Evolutionary conservation across 1,284 basidiomycete species (phyloP), one percentile per base, ranked within the genome.

Genomic region (Naganishia liquefaciens): DNA sequence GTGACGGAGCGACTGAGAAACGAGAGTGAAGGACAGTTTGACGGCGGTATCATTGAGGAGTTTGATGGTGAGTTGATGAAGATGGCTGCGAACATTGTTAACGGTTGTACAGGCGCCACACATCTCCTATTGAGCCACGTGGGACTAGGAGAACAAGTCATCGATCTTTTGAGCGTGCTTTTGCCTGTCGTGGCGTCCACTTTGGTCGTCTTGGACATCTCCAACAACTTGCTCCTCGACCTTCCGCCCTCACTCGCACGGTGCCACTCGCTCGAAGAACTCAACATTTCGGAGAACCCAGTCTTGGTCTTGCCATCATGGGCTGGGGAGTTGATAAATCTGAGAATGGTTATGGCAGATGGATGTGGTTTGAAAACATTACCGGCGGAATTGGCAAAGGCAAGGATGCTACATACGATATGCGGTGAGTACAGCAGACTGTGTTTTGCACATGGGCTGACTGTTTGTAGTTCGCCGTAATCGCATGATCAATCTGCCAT

Each of bases 281-380:
- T 99, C 62, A 96, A 98, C 75, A 84, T 99, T 60, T 91, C 91
- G 15, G 87, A 86, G 62, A 99, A 99, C 76, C 89, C 90, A 0
- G 82, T 98, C 50, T 86, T 89, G 53, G 86, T 87, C 21, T 82
- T 97, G 30, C 93, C 94, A 10, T 81, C 87, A 30, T 93, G 93
- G 77, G 81, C 97, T 44, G 85, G 87, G 37, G 84, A 88, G 67
- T 82, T 98, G 28, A 79, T 80, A 6, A 86, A 86, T 67, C 84
- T 99, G 57, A 87, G 90, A 47, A 88, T 98, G 67, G 83, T 99
- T 71, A 89, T 92, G 58, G 90, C 91, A 30, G 95, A 99, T 79
- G 85, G 86, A 3, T 95, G 91, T 69, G 88, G 88, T 10, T 85
- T 97, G 68, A 80, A 79, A 15, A 87, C 85, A 7, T 80, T 98